Conservation (phyloP, 192 early-diverging fungal species). For the Coemansia umbellata region DNA sequence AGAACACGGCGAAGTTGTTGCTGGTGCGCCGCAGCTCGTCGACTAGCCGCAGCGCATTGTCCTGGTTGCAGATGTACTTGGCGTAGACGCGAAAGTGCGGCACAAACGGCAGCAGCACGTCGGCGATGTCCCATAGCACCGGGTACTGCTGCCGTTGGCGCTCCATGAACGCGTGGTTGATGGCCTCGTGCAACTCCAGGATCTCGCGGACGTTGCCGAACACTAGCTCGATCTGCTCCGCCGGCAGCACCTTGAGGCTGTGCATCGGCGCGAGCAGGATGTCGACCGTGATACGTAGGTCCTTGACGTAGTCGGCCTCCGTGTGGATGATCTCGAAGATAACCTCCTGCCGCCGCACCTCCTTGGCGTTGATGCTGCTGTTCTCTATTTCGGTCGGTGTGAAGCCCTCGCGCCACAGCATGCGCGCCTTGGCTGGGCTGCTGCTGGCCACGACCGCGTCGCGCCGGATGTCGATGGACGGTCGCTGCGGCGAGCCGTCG, state of each 20-base stretch:
- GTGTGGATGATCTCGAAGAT: constrained; percentile 91
- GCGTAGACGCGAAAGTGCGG: constrained; percentile 49
- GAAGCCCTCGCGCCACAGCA: constrained; percentile 55
- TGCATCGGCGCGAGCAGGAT: constrained; percentile 55
- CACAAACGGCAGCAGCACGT: constrained; percentile 52
- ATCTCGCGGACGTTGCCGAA: constrained; percentile 55
- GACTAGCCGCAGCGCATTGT: constrained; percentile 52
- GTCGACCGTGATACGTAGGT: constrained; percentile 78
- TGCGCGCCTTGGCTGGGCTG: constrained; percentile 47
- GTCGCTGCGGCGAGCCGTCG: constrained; percentile 8
- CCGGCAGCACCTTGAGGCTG: constrained; percentile 44
- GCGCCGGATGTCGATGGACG: constrained; percentile 25
- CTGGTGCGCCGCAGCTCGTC: constrained; percentile 43
- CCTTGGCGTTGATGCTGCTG: constrained; percentile 59
- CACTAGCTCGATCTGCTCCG: constrained; percentile 45
- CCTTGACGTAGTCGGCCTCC: constrained; percentile 86
- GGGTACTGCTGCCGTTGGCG: constrained; percentile 55
- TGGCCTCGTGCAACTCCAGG: constrained; percentile 51
- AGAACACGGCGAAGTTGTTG: constrained; percentile 49
- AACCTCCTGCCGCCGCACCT: constrained; percentile 88
- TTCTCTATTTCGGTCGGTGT: constrained; percentile 56
- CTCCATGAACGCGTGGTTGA: constrained; percentile 53
- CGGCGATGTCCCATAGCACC: constrained; percentile 52
- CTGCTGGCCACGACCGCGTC: constrained; percentile 4
- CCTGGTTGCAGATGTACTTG: constrained; percentile 57